Evolutionary conservation across 2,329 filamentous ascomycete species (phyloP), one percentile per base, ranked within the genome.

Genomic region (Coccinonectria pachysandricola): DNA sequence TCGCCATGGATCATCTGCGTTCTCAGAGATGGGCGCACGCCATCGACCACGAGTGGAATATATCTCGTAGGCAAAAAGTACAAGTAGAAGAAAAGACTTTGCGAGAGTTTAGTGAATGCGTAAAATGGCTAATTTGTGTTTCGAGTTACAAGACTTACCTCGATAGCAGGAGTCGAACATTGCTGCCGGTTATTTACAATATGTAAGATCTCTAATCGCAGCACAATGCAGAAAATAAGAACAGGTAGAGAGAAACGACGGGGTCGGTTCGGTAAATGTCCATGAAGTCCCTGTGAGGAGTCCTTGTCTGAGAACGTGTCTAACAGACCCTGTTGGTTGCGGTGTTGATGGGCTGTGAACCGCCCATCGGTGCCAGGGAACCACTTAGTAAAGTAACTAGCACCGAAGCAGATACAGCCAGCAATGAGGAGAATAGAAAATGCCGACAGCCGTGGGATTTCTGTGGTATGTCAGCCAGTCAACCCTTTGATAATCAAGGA

Each of bases 121-220:
- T n/a, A n/a, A n/a, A n/a, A n/a, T n/a, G n/a, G n/a, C n/a, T n/a
- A n/a, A n/a, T n/a, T n/a, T n/a, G n/a, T n/a, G n/a, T n/a, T n/a
- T n/a, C n/a, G n/a, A n/a, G n/a, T n/a, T n/a, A n/a, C n/a, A n/a
- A n/a, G n/a, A n/a, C 42, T 33, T 36, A 55, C 66, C 57, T 71
- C 65, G 10, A 71, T 38, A 3, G 67, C 67, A 12, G 60, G 51
- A 8, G 47, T 52, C 6, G 65, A 56, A 40, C 69, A 74, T 45
- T 71, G 66, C 18, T 67, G 56, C 31, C 63, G 56, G 14, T 50
- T 47, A 9, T 62, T 55, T 2, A 68, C 57, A 16, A 46, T 50
- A 26, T 67, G 56, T 18, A 65, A 61, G 3, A 65, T 43, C 32
- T 69, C 64, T 10, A 71, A 42, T 4, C 69, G 59, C 7, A 64